A percentile compares a stretch with the other conserved stretches of the same genome.
Conservation (phyloP, 2,329 filamentous ascomycete genomes). For the Acephala macrosclerotiorum region DNA sequence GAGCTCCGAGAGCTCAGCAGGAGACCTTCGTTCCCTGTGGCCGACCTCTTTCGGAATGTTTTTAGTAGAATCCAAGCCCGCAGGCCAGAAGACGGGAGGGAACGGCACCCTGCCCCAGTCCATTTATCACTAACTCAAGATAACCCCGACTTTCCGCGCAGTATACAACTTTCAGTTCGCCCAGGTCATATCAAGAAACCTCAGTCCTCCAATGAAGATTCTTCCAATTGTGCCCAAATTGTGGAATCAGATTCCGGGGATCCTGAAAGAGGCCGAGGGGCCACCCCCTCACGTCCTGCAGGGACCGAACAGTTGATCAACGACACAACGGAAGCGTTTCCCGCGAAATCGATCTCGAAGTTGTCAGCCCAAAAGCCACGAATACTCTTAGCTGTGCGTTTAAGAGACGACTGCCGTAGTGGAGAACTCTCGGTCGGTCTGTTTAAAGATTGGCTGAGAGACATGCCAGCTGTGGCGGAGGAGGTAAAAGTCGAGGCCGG, state of each 20-base stretch:
- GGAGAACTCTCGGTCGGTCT: background rate
- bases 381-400: slow-evolving; percentile 16
- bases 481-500: slow-evolving; percentile 19
- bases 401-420: slow-evolving; percentile 18
- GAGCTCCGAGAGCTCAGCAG: slow-evolving; percentile 17
- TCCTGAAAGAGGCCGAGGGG: no score
- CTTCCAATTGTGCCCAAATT: no score
- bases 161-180: no score
- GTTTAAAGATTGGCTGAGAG: slow-evolving; percentile 23
- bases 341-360: background rate
- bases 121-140: no score
- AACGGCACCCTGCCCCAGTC: background rate
- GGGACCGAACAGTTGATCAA: no score
- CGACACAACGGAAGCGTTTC: background rate
- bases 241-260: no score
- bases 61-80: slow-evolving; percentile 15
- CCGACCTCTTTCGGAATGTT: slow-evolving; percentile 17
- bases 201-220: no score
- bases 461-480: slow-evolving; percentile 18
- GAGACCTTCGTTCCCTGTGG: slow-evolving; percentile 14
- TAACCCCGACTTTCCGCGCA: background rate
- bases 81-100: slow-evolving; percentile 17
- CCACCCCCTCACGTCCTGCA: no score
- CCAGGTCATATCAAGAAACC: no score
- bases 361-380: background rate